Percentiles rank a stretch among this genome's conserved stretches.
These are phyloP conservation scores for Penstemon davidsonii DNA, from an alignment of 257 asterid species.

Conservation along the genomic window DNA sequence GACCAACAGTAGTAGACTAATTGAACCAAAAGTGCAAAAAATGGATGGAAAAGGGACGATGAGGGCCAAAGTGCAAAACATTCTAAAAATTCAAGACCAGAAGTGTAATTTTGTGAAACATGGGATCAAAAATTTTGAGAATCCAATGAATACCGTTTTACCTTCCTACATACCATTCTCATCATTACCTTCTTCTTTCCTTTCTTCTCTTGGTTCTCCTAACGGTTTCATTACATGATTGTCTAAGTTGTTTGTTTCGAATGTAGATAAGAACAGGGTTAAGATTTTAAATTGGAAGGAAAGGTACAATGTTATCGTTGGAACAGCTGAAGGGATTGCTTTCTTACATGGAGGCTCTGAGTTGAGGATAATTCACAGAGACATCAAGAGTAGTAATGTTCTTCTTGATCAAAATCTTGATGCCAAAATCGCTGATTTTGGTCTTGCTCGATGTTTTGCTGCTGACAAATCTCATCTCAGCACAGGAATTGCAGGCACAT, in stretches of 20 bases:
- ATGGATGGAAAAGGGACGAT: no score
- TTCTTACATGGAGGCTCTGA: slow-evolving; percentile 71
- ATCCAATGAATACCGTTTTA: no score
- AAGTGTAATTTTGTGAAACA: no score
- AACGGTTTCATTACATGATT: neutral
- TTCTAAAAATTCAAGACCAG: no score
- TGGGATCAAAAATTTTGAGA: no score
- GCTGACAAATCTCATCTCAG: slow-evolving; percentile 83
- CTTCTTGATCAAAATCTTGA: slow-evolving; percentile 68
- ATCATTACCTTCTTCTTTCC: no score
- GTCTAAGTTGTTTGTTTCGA: neutral
- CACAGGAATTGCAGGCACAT: slow-evolving; percentile 94
- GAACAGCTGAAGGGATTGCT: slow-evolving; percentile 85
- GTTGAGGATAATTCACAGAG: slow-evolving; percentile 74
- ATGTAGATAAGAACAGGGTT: slow-evolving; percentile 53
- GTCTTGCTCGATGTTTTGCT: slow-evolving; percentile 78
- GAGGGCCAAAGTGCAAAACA: no score
- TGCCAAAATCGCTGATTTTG: slow-evolving; percentile 87
- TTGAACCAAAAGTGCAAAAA: no score
- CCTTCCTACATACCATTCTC: no score
- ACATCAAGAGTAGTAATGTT: slow-evolving; percentile 82
- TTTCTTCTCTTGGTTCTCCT: no score
- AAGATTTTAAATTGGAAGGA: slow-evolving; percentile 72
- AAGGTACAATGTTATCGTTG: slow-evolving; percentile 61
- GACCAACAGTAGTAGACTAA: no score